Conservation (phyloP, 129 eudicot genomes). For the Ambrosia trifida region DNA sequence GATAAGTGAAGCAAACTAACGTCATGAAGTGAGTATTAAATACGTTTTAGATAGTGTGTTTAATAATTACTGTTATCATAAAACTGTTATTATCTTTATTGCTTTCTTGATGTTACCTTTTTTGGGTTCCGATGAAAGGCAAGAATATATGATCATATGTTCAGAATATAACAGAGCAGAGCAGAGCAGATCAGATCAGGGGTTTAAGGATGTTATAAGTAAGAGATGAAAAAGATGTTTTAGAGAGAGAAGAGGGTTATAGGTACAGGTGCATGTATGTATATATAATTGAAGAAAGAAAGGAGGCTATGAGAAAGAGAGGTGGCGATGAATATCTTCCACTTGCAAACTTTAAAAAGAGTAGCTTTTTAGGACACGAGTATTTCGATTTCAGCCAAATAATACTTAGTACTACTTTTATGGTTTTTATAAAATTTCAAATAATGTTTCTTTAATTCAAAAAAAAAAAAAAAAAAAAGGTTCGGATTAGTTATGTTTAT, state of each 20-base stretch:
- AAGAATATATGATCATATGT: slow-evolving; percentile 33
- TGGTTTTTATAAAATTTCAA: neutral
- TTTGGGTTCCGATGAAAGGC: slow-evolving; percentile 34
- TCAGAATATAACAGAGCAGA: slow-evolving; percentile 25
- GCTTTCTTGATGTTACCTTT: slow-evolving; percentile 37
- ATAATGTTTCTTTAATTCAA: too few species aligned
- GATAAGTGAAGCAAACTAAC: slow-evolving; percentile 28
- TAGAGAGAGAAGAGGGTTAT: slow-evolving; percentile 10
- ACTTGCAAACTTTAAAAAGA: slow-evolving; percentile 33
- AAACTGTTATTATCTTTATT: slow-evolving; percentile 25
- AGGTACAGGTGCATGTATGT: slow-evolving; percentile 29
- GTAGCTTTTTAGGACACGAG: slow-evolving; percentile 38
- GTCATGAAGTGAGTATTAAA: slow-evolving; percentile 22
- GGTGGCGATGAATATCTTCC: slow-evolving; percentile 24
- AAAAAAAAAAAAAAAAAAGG: too few species aligned
- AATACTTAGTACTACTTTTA: slow-evolving; percentile 1
- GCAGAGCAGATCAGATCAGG: slow-evolving; percentile 16
- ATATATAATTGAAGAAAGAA: slow-evolving; percentile 19
- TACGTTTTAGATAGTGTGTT: slow-evolving; percentile 25
- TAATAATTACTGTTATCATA: slow-evolving; percentile 18
- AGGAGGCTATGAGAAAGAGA: slow-evolving; percentile 18
- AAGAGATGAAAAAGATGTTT: slow-evolving; percentile 5
- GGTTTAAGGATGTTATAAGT: slow-evolving; percentile 10
- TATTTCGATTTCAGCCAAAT: slow-evolving; percentile 32
- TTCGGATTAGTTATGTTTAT: too few species aligned